These are phyloP conservation scores for Aureobasidium musti DNA, from an alignment of 2,329 filamentous ascomycete genomes.

Conservation along the genomic window DNA sequence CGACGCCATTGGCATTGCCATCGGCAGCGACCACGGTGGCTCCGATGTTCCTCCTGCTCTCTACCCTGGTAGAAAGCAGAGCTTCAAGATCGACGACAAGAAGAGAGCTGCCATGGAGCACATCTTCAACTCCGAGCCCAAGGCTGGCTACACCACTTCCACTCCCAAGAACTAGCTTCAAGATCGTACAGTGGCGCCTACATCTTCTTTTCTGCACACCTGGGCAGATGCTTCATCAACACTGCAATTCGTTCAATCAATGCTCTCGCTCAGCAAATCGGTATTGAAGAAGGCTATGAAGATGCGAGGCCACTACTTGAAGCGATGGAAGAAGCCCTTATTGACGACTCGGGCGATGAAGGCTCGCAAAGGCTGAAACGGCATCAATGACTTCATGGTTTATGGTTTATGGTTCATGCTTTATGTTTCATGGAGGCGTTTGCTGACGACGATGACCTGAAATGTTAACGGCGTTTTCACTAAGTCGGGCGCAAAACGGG, in stretches of 20 bases:
- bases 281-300: background rate
- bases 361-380: background rate
- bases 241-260: background rate
- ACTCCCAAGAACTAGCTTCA: conserved; percentile 4
- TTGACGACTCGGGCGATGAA: background rate
- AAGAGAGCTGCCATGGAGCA: conserved; percentile 39
- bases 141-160: conserved; percentile 20
- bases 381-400: conserved; percentile 13
- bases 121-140: conserved; percentile 32
- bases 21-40: conserved; percentile 26
- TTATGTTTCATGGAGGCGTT: conserved; percentile 11
- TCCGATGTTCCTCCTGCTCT: conserved; percentile 31
- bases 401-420: conserved; percentile 7
- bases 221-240: conserved; percentile 22
- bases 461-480: background rate
- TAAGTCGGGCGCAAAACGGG: conserved; percentile 11
- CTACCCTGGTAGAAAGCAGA: conserved; percentile 33
- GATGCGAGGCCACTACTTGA: background rate
- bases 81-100: conserved; percentile 39
- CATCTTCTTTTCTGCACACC: conserved; percentile 14
- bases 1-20: conserved; percentile 6
- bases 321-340: background rate
- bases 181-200: background rate
- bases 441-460: conserved; percentile 4
- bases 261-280: conserved; percentile 1